These are phyloP conservation scores for Aphanomyces astaci DNA, from an alignment of 352 stramenopile genomes.

Conservation along the genomic window DNA sequence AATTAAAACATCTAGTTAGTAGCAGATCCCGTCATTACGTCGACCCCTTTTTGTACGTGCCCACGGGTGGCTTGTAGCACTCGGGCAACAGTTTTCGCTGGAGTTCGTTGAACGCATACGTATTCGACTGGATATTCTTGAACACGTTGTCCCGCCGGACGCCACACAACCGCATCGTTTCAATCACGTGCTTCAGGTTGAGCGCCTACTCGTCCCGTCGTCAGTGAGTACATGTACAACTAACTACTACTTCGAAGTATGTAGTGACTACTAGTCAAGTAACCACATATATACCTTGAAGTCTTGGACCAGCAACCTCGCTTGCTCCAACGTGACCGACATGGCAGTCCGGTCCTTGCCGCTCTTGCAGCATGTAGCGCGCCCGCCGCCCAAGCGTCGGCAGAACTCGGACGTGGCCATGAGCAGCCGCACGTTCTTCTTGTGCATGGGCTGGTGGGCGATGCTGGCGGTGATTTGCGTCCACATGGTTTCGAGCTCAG, in stretches of 20 bases:
- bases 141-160: conserved; percentile 76
- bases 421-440: conserved; percentile 73
- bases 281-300: background rate
- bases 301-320: conserved; percentile 30
- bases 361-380: conserved; percentile 95
- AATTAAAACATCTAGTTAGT: background rate
- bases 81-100: conserved; percentile 79
- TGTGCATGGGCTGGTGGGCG: conserved; percentile 50
- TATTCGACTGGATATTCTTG: conserved; percentile 74
- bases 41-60: conserved; percentile 80
- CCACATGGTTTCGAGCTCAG: conserved; percentile 57
- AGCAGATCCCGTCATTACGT: conserved; percentile 1
- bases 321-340: conserved; percentile 93
- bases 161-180: conserved; percentile 66
- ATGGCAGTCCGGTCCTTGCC: conserved; percentile 97
- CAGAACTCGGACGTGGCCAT: conserved; percentile 82
- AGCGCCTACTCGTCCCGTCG: too few species aligned
- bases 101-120: conserved; percentile 85
- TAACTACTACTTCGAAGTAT: too few species aligned
- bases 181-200: conserved; percentile 45
- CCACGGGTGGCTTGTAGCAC: conserved; percentile 71
- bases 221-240: too few species aligned
- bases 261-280: too few species aligned
- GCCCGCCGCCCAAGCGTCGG: conserved; percentile 79
- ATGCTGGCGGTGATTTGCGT: conserved; percentile 69